Evolutionary conservation across 176 grass and related monocot genomes (phyloP).

Genomic region (Poa pratensis): DNA sequence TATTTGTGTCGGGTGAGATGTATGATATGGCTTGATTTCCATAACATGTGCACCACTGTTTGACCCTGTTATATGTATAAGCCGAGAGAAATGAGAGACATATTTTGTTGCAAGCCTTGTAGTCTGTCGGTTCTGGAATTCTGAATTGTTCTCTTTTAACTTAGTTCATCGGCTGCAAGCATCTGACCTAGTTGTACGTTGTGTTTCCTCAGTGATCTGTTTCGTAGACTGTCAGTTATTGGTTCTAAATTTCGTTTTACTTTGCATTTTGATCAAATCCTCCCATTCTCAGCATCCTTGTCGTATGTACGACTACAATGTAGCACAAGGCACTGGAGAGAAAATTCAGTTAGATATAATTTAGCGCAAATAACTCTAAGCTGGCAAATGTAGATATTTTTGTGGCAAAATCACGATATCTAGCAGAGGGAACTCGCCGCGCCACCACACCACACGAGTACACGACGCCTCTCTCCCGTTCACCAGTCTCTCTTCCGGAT

Average conservation of each 20-base stretch:
- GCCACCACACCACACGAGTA: slow-evolving; percentile 11
- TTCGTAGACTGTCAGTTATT: neutral
- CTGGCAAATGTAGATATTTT: slow-evolving; percentile 17
- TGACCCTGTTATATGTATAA: neutral
- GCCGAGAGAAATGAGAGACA: neutral
- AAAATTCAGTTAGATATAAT: neutral
- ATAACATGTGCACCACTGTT: neutral
- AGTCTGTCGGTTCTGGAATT: neutral
- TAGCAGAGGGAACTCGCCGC: neutral
- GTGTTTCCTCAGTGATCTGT: neutral
- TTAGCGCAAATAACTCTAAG: neutral
- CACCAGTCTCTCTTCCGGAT: slow-evolving; percentile 40
- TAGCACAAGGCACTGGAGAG: neutral
- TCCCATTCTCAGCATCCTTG: neutral
- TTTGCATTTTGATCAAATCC: neutral
- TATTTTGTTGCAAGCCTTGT: neutral
- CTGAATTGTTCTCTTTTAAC: neutral
- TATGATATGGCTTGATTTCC: neutral
- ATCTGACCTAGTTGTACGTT: neutral
- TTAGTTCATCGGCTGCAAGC: neutral
- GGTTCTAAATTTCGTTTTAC: neutral
- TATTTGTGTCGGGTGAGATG: neutral
- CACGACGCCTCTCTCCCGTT: slow-evolving; percentile 27
- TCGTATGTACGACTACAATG: too few relatives aligned
- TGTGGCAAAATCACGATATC: neutral